Evolutionary conservation across 2,329 filamentous ascomycete species (phyloP).

Genomic region (Beauveria sp.): DNA sequence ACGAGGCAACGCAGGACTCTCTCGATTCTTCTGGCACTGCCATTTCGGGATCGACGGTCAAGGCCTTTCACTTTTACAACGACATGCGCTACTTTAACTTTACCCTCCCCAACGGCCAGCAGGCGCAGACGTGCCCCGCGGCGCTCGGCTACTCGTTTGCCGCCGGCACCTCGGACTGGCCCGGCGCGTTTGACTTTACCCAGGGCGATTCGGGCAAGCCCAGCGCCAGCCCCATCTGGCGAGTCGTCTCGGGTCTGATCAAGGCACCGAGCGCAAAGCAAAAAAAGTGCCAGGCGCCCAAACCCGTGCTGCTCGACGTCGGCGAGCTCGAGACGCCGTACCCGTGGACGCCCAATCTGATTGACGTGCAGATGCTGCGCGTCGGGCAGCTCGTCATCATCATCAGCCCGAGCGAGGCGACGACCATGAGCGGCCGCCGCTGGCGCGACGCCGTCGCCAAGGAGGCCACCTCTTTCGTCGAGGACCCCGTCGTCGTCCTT

Average conservation of each 20-base stretch:
- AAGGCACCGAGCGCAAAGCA: conserved; percentile 65
- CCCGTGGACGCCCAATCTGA: conserved; percentile 83
- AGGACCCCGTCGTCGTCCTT: conserved; percentile 67
- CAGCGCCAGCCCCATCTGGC: conserved; percentile 67
- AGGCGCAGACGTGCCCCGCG: conserved; percentile 71
- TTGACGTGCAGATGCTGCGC: conserved; percentile 78
- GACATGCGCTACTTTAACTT: conserved; percentile 75
- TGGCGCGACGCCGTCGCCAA: conserved; percentile 66
- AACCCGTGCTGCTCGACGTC: conserved; percentile 82
- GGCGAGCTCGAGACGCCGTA: conserved; percentile 75
- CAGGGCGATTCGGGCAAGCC: conserved; percentile 73
- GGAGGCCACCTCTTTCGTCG: conserved; percentile 41
- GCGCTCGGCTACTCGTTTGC: conserved; percentile 90
- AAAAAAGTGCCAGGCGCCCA: conserved; percentile 66
- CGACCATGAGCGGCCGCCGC: conserved; percentile 83
- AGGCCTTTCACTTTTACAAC: conserved; percentile 77
- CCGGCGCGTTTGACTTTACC: conserved; percentile 87
- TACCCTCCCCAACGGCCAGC: conserved; percentile 61
- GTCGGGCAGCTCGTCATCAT: conserved; percentile 80
- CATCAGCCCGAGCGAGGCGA: conserved; percentile 78
- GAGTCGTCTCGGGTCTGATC: conserved; percentile 62
- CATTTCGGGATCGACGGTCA: conserved; percentile 58
- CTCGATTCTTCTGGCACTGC: conserved; percentile 39
- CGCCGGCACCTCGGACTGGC: conserved; percentile 85
- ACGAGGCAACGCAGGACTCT: conserved; percentile 38